Conservation (phyloP, 169 alveolate species). For the Plasmodium malariae region DNA sequence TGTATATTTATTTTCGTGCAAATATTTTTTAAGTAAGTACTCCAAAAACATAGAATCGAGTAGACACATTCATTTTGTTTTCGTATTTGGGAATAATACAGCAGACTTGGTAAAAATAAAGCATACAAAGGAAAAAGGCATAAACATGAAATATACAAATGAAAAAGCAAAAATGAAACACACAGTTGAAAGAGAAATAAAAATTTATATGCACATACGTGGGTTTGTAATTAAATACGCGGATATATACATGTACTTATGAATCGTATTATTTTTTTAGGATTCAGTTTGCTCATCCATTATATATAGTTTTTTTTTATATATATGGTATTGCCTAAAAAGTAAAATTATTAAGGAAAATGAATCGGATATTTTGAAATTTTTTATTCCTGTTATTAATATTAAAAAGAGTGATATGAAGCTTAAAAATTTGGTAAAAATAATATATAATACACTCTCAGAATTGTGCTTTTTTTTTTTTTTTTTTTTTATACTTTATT, state of each 20-base stretch:
- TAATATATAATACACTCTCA: too few relatives aligned
- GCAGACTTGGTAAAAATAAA: constrained; percentile 68
- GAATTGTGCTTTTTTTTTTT: not conserved
- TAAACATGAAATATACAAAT: not conserved
- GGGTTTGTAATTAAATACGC: not conserved
- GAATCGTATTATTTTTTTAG: constrained; percentile 19
- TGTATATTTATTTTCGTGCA: constrained; percentile 65
- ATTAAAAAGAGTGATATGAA: constrained; percentile 68
- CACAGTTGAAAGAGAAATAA: constrained; percentile 1
- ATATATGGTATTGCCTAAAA: constrained; percentile 66
- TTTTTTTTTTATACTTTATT: too few relatives aligned
- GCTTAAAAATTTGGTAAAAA: constrained; percentile 72
- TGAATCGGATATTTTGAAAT: constrained; percentile 10
- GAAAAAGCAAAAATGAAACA: constrained; percentile 34
- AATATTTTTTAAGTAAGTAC: constrained; percentile 36
- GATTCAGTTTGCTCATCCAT: constrained; percentile 76
- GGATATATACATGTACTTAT: not conserved
- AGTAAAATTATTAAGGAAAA: constrained; percentile 19
- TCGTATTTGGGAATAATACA: constrained; percentile 70
- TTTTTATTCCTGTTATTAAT: constrained; percentile 75
- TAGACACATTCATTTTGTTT: constrained; percentile 38
- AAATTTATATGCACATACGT: not conserved
- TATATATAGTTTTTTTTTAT: constrained; percentile 68
- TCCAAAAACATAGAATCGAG: constrained; percentile 27
- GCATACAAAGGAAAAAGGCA: constrained; percentile 11